phyloP scores from a whole-genome alignment of 2,329 filamentous ascomycete genomes.

The Teratosphaeria zuluensis region DNA sequence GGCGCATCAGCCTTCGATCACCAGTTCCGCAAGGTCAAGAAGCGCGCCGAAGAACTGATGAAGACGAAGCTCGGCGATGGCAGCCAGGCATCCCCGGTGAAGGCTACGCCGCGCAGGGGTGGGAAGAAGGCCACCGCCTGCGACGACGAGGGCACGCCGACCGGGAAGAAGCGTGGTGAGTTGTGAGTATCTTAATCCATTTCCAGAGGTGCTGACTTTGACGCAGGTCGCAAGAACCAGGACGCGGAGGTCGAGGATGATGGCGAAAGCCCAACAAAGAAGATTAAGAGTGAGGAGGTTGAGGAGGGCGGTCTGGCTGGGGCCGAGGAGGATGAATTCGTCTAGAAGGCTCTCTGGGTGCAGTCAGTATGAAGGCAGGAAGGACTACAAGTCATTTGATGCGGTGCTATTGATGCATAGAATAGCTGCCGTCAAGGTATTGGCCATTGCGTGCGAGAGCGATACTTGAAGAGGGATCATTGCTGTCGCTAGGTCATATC shows the following conservation, averaged over 20 bases:
- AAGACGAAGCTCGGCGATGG: conserved; percentile 2
- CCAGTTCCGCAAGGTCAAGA: conserved; percentile 21
- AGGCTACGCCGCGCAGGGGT: conserved; percentile 1
- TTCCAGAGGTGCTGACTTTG: background rate
- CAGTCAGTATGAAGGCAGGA: background rate
- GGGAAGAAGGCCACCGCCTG: background rate
- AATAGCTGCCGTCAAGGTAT: background rate
- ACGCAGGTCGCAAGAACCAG: background rate
- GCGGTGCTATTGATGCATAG: background rate
- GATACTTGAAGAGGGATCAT: background rate
- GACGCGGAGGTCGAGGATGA: conserved; percentile 4
- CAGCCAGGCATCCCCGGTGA: background rate
- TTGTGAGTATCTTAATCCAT: background rate
- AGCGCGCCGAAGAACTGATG: conserved; percentile 19
- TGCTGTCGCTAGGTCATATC: background rate
- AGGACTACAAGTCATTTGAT: background rate
- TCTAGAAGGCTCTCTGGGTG: background rate
- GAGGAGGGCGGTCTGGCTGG: background rate
- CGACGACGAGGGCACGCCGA: background rate
- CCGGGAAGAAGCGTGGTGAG: background rate
- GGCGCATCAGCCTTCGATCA: conserved; percentile 15
- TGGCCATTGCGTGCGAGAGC: too few species aligned
- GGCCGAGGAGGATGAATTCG: background rate
- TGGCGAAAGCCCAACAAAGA: conserved; percentile 11
- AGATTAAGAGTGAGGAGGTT: conserved; percentile 8